phyloP scores from a whole-genome alignment of 1,284 basidiomycete species.

The Ceratorhiza oryzae-sativae region DNA sequence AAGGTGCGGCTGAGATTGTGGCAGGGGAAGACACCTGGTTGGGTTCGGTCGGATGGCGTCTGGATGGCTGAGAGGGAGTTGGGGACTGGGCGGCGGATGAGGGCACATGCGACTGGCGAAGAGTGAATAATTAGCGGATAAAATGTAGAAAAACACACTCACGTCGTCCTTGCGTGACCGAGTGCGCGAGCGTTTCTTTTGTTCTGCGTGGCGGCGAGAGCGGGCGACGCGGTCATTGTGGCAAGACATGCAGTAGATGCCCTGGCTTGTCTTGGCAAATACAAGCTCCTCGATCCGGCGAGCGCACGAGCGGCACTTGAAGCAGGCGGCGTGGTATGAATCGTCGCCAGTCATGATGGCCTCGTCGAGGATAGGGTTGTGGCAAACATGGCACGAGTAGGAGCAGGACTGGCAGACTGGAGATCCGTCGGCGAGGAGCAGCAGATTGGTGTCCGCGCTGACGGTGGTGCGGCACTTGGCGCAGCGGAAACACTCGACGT shows the following conservation, averaged over 20 bases:
- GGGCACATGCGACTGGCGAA: conserved; percentile 1
- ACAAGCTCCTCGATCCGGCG: conserved; percentile 96
- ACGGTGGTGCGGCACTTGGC: conserved; percentile 72
- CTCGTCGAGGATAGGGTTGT: conserved; percentile 90
- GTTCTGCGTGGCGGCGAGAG: conserved; percentile 87
- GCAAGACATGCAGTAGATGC: conserved; percentile 99
- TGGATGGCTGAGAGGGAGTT: background rate
- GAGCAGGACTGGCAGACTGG: conserved; percentile 98
- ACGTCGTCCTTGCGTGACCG: conserved; percentile 40
- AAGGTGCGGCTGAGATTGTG: conserved; percentile 4
- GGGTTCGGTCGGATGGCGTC: conserved; percentile 10
- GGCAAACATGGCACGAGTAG: conserved; percentile 94
- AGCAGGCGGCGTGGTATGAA: conserved; percentile 98
- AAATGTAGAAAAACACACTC: conserved; percentile 26
- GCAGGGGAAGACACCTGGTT: background rate
- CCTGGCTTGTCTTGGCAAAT: conserved; percentile 97
- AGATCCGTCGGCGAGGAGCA: conserved; percentile 94
- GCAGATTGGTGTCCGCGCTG: conserved; percentile 89
- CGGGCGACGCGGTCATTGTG: conserved; percentile 96
- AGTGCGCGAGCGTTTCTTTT: conserved; percentile 55
- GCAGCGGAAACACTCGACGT: conserved; percentile 66
- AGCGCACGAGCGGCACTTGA: conserved; percentile 95
- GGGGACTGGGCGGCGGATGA: conserved; percentile 6
- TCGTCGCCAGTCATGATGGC: conserved; percentile 99
- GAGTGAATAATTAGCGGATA: background rate